Percentiles rank a stretch among this genome's conserved stretches.
Evolutionary conservation across 176 grass and related monocot species (phyloP).

Genomic region (Carex pumila): DNA sequence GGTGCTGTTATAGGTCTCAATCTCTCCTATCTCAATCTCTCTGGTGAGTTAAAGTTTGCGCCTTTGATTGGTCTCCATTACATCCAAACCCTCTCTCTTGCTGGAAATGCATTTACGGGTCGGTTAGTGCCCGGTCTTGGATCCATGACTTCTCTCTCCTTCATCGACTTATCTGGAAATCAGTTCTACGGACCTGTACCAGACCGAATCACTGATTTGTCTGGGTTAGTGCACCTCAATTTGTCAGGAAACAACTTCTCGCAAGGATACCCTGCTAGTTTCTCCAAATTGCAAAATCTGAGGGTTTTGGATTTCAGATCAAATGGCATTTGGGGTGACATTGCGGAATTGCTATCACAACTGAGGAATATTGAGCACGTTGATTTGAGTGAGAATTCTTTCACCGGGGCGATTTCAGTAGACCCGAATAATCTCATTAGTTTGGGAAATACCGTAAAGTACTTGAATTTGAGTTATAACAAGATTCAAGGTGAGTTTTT

Average conservation of each 20-base stretch:
- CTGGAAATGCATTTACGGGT: slow-evolving; percentile 92
- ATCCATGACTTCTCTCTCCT: slow-evolving; percentile 50
- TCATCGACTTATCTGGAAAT: slow-evolving; percentile 85
- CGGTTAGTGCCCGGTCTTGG: slow-evolving; percentile 78
- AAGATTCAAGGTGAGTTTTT: slow-evolving; percentile 61
- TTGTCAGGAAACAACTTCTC: slow-evolving; percentile 87
- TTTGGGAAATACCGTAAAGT: slow-evolving; percentile 79
- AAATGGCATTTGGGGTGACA: slow-evolving; percentile 79
- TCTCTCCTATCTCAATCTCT: slow-evolving; percentile 60
- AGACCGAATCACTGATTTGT: slow-evolving; percentile 58
- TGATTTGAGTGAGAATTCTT: slow-evolving; percentile 79
- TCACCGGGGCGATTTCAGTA: slow-evolving; percentile 51
- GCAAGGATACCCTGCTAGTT: slow-evolving; percentile 64
- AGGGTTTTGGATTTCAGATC: slow-evolving; percentile 69
- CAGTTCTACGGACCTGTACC: slow-evolving; percentile 89
- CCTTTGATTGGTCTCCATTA: slow-evolving; percentile 50
- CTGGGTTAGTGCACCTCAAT: slow-evolving; percentile 71
- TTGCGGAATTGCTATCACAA: slow-evolving; percentile 45
- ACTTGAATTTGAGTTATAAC: slow-evolving; percentile 94
- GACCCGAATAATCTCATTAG: slow-evolving; percentile 35
- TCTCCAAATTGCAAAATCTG: slow-evolving; percentile 90
- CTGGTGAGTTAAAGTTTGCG: slow-evolving; percentile 75
- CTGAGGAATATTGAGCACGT: slow-evolving; percentile 68
- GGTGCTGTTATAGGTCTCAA: slow-evolving; percentile 51
- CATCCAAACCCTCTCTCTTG: slow-evolving; percentile 71